These are phyloP conservation scores for Solanum sejunctum DNA, from an alignment of 257 asterid species.

Conservation along the genomic window DNA sequence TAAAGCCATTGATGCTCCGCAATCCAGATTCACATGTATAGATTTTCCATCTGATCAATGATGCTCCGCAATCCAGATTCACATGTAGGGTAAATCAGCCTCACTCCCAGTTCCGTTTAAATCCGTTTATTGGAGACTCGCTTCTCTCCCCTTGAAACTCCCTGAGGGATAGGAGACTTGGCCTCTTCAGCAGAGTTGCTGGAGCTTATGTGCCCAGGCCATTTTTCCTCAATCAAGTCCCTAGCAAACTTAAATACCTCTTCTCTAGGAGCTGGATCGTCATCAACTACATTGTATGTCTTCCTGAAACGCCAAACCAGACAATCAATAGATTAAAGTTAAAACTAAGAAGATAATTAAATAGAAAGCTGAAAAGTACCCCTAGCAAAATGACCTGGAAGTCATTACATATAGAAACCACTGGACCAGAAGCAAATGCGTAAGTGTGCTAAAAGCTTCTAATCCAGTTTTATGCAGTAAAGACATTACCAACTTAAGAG, in stretches of 20 bases:
- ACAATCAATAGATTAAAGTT: neutral
- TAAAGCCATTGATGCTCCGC: constrained; percentile 19
- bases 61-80: constrained; percentile 61
- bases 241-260: constrained; percentile 62
- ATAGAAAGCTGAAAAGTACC: neutral
- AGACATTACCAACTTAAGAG: neutral
- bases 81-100: constrained; percentile 55
- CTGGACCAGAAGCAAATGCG: neutral
- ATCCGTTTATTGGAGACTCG: constrained; percentile 78
- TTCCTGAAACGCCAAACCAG: constrained; percentile 24
- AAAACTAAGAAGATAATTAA: neutral
- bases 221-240: constrained; percentile 46
- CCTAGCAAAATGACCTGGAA: neutral
- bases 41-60: constrained; percentile 20
- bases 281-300: constrained; percentile 70
- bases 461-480: neutral
- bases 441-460: neutral
- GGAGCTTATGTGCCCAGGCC: constrained; percentile 16
- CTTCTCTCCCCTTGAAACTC: constrained; percentile 37
- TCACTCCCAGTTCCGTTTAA: constrained; percentile 59
- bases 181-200: constrained; percentile 15
- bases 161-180: constrained; percentile 6
- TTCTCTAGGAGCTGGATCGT: constrained; percentile 71
- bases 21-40: constrained; percentile 61
- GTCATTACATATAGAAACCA: neutral